Evolutionary conservation across 345 rosid species (phyloP), one percentile per base, ranked within the genome.

Genomic region (Heritiera fomes): DNA sequence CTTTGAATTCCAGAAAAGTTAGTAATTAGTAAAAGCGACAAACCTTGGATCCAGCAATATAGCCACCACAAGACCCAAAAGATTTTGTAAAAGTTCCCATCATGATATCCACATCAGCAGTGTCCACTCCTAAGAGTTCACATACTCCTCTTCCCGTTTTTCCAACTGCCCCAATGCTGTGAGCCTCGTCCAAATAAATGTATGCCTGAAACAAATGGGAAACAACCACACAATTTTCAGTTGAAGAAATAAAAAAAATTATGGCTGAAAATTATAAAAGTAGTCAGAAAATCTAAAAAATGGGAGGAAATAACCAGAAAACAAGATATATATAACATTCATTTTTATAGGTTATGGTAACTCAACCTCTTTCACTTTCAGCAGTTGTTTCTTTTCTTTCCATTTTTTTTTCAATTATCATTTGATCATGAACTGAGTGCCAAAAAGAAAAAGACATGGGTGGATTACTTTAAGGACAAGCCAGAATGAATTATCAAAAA

Each of bases 11-110:
- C 58, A 28, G 58, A 45, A 17, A 49, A 64, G 32, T 17, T 49
- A 46, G 12, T 71, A 8, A 34, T 62, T 60, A 11, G 59, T 45
- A 69, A 58, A 71, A 47, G 73, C 83, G 45, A 61, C 78, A 74
- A 74, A 96, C 99, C 98, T 94, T 90, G 58, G 97, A 96, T 77
- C 95, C 98, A 59, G 97, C 97, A 89, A 94, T 91, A 78, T 94
- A 96, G 70, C 99, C 99, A 77, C 99, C 99, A 82, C 92, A 94
- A 55, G 99, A 96, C 45, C 97, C 99, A 76, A 96, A 96, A n/a
- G 99, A 94, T 83, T 96, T 96, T 1, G 98, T 88, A 84, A 96
- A 96, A 82, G 97, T 96, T 90, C 99, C 98, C 99, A 96, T 96
- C 99, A 96, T 96, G 75, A 96, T 52, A 85, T 96, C 99, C 77